These are phyloP conservation scores for Talaromyces islandicus DNA, from an alignment of 2,329 filamentous ascomycete species.

Conservation along the genomic window DNA sequence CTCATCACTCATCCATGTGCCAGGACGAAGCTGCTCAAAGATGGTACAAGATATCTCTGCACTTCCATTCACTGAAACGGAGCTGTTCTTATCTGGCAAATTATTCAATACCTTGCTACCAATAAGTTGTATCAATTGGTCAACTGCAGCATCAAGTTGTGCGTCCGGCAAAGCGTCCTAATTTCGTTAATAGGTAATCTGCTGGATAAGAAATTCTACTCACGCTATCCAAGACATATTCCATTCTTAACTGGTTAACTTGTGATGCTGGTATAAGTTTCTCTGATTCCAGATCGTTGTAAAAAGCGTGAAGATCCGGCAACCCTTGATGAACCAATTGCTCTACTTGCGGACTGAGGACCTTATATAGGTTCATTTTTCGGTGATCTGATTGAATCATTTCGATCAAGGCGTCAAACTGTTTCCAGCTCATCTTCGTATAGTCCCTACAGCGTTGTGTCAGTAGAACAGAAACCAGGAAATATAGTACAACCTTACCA, in stretches of 20 bases:
- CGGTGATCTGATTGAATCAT: background rate
- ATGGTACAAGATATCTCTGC: background rate
- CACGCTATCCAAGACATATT: background rate
- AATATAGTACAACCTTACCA: too few species aligned
- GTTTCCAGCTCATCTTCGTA: background rate
- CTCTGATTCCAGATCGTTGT: background rate
- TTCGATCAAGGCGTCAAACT: background rate
- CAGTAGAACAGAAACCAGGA: too few species aligned
- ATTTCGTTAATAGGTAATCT: background rate
- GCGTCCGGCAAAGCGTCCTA: background rate
- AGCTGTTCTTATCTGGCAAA: background rate
- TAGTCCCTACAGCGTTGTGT: background rate
- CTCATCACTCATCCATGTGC: background rate
- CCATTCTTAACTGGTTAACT: background rate
- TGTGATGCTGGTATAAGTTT: background rate
- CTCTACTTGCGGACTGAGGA: background rate
- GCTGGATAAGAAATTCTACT: background rate
- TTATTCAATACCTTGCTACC: constrained; percentile 2
- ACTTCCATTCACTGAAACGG: background rate
- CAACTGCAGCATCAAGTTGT: background rate
- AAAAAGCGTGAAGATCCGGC: too few species aligned
- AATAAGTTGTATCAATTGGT: background rate
- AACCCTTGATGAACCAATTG: background rate
- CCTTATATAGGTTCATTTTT: background rate
- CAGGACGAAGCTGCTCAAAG: background rate